Conservation (phyloP, 1,139 yeast species). For the Saccharomyces hybrid region DNA sequence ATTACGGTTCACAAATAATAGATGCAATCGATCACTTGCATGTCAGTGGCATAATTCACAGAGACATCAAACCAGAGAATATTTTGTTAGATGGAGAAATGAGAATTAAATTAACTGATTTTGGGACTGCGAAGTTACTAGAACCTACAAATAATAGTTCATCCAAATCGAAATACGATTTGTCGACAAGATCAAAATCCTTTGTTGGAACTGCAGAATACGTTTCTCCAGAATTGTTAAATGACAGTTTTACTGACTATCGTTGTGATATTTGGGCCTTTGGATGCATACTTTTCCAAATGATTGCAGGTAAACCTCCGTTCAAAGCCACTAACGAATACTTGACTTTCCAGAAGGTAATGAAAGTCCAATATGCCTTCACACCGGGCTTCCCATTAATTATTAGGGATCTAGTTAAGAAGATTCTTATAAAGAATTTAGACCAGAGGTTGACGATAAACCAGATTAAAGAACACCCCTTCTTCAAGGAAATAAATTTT, state of each 20-base stretch:
- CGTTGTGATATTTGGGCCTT: slow-evolving; percentile 94
- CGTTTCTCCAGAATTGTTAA: slow-evolving; percentile 88
- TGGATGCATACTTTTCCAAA: slow-evolving; percentile 88
- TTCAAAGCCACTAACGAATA: slow-evolving; percentile 95
- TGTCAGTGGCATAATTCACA: slow-evolving; percentile 73
- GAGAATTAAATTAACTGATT: slow-evolving; percentile 89
- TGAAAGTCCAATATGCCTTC: slow-evolving; percentile 72
- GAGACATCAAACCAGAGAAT: slow-evolving; percentile 95
- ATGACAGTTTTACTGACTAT: slow-evolving; percentile 76
- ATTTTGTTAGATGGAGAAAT: slow-evolving; percentile 70
- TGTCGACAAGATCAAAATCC: slow-evolving; percentile 66
- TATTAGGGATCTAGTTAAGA: slow-evolving; percentile 62
- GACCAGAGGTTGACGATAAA: slow-evolving; percentile 59
- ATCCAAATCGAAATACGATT: slow-evolving; percentile 40
- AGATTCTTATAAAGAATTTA: slow-evolving; percentile 59
- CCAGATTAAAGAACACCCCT: slow-evolving; percentile 69
- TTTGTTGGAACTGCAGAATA: slow-evolving; percentile 70
- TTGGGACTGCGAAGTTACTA: slow-evolving; percentile 90
- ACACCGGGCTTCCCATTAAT: slow-evolving; percentile 72
- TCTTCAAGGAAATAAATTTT: slow-evolving; percentile 65
- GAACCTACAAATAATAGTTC: slow-evolving; percentile 37
- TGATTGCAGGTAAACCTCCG: slow-evolving; percentile 93
- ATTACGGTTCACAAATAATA: slow-evolving; percentile 65
- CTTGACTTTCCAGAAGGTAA: slow-evolving; percentile 86
- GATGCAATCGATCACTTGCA: slow-evolving; percentile 88